Evolutionary conservation across 257 asterid genomes (phyloP).

Genomic region (Solanum chiquidenum): DNA sequence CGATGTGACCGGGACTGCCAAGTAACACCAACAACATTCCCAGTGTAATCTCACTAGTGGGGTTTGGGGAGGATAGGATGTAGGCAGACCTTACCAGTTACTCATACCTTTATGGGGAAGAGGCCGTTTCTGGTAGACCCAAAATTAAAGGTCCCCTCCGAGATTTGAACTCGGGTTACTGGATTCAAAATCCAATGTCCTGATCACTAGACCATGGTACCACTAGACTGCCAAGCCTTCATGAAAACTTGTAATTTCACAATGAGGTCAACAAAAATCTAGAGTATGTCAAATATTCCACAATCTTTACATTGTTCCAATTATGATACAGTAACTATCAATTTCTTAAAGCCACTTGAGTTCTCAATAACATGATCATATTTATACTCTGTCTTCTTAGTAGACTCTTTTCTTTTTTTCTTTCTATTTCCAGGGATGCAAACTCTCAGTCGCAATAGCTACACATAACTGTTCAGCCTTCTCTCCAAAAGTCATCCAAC

Average conservation of each 20-base stretch:
- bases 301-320: background rate
- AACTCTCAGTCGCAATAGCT: background rate
- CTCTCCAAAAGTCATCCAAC: background rate
- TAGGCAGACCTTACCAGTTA: background rate
- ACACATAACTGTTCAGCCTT: background rate
- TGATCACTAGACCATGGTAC: slow-evolving; percentile 34
- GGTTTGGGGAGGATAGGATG: rapidly evolving
- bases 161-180: slow-evolving; percentile 29
- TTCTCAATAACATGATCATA: background rate
- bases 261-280: background rate
- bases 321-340: background rate
- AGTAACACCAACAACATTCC: background rate
- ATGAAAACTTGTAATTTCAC: background rate
- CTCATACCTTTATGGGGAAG: background rate
- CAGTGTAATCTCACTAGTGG: background rate
- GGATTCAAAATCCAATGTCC: slow-evolving; percentile 44
- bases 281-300: background rate
- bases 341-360: background rate
- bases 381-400: background rate
- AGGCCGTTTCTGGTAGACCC: background rate
- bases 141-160: background rate
- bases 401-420: background rate
- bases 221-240: background rate
- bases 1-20: background rate
- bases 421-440: background rate